These are phyloP conservation scores for Alternaria arborescens DNA, from an alignment of 2,329 filamentous ascomycete genomes.

Conservation along the genomic window DNA sequence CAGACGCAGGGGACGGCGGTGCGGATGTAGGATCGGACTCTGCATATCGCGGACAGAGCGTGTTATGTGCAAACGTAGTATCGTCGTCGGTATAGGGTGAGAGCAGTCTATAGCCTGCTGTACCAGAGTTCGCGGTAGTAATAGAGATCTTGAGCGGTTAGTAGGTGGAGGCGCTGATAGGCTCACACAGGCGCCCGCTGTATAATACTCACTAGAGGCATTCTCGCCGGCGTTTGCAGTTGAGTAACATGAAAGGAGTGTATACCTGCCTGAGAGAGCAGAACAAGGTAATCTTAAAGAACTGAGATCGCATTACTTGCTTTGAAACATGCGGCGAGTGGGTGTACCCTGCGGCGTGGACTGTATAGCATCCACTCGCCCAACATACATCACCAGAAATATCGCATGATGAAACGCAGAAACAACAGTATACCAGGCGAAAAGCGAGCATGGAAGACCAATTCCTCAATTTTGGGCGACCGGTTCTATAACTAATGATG, in stretches of 20 bases:
- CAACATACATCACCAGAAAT: slow-evolving; percentile 14
- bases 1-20: slow-evolving; percentile 47
- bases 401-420: slow-evolving; percentile 40
- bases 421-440: slow-evolving; percentile 15
- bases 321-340: slow-evolving; percentile 38
- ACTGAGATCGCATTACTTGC: slow-evolving; percentile 24
- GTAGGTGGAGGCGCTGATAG: slow-evolving; percentile 25
- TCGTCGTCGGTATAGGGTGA: slow-evolving; percentile 41
- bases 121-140: slow-evolving; percentile 25
- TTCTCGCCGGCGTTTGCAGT: slow-evolving; percentile 20
- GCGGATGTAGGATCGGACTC: slow-evolving; percentile 41
- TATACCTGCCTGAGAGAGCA: slow-evolving; percentile 14
- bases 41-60: slow-evolving; percentile 45
- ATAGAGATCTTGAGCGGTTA: slow-evolving; percentile 32
- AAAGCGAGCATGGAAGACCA: slow-evolving; percentile 30
- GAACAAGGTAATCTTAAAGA: slow-evolving; percentile 24
- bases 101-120: slow-evolving; percentile 35
- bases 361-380: slow-evolving; percentile 37
- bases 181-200: slow-evolving; percentile 25
- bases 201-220: slow-evolving; percentile 38
- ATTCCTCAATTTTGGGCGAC: slow-evolving; percentile 36
- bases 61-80: slow-evolving; percentile 31
- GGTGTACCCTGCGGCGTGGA: slow-evolving; percentile 28
- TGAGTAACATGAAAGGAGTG: slow-evolving; percentile 3
- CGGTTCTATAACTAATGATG: slow-evolving; percentile 48